These are phyloP conservation scores for Carex littledalei DNA, from an alignment of 176 grass and related monocot genomes.

Conservation along the genomic window DNA sequence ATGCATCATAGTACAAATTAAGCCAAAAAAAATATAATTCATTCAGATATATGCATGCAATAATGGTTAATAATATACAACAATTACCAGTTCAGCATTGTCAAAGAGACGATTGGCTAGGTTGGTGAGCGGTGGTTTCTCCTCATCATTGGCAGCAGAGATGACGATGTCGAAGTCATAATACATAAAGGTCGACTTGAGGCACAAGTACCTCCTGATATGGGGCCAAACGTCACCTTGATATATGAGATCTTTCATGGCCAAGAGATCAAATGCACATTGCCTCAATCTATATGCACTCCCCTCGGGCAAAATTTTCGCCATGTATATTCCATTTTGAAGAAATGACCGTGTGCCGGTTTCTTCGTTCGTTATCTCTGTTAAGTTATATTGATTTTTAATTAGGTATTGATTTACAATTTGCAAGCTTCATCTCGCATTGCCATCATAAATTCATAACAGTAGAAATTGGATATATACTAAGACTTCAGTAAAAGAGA, in stretches of 20 bases:
- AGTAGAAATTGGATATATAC: not conserved
- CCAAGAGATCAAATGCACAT: conserved; percentile 78
- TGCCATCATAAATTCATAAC: not conserved
- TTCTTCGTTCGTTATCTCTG: conserved; percentile 61
- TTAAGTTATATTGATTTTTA: too few species aligned
- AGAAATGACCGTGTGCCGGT: conserved; percentile 59
- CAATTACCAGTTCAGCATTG: conserved; percentile 53
- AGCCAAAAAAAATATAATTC: not conserved
- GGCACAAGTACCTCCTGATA: conserved; percentile 74
- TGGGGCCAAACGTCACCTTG: conserved; percentile 65
- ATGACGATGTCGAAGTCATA: conserved; percentile 88
- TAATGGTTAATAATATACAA: not conserved
- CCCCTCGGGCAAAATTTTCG: conserved; percentile 45
- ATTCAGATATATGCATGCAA: not conserved
- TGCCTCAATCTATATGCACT: conserved; percentile 60
- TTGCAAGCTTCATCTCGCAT: not conserved
- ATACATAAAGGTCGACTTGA: conserved; percentile 85
- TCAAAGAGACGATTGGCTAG: conserved; percentile 69
- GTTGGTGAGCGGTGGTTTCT: conserved; percentile 29
- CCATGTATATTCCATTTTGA: conserved; percentile 65
- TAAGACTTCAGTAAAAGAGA: too few species aligned
- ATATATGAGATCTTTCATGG: conserved; percentile 69
- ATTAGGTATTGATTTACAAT: not conserved
- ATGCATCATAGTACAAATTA: too few species aligned
- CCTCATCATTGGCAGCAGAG: conserved; percentile 30